phyloP scores from a whole-genome alignment of 305 asterid species.

The Plantago lanceolata region DNA sequence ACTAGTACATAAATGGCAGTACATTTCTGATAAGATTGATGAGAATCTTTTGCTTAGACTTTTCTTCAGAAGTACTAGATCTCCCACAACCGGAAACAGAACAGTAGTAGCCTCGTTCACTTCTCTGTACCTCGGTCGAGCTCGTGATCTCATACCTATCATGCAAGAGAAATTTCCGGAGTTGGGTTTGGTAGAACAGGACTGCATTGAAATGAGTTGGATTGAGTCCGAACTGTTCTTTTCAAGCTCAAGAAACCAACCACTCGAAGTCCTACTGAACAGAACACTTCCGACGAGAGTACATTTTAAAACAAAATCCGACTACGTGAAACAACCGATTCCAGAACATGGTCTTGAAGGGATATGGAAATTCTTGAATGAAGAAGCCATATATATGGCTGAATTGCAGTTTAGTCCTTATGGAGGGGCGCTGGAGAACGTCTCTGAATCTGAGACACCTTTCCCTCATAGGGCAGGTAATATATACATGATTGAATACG shows the following conservation, averaged over 20 bases:
- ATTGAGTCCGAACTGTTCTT: conserved; percentile 32
- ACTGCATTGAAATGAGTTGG: conserved; percentile 39
- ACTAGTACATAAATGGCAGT: conserved; percentile 40
- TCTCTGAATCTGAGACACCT: conserved; percentile 31
- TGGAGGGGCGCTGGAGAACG: conserved; percentile 25
- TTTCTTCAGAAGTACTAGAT: conserved; percentile 16
- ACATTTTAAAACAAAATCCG: conserved; percentile 32
- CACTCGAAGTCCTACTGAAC: conserved; percentile 27
- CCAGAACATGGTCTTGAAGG: conserved; percentile 22
- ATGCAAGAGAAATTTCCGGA: conserved; percentile 34
- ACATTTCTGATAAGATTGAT: conserved; percentile 30
- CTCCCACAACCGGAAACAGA: conserved; percentile 18
- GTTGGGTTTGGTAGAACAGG: conserved; percentile 28
- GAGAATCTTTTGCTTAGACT: conserved; percentile 27
- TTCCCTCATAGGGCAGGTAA: conserved; percentile 35
- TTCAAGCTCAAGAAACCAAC: conserved; percentile 1
- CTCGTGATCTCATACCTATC: conserved; percentile 23
- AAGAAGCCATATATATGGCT: conserved; percentile 3
- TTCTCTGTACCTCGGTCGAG: conserved; percentile 28
- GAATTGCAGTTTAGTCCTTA: conserved; percentile 29
- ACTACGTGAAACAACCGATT: conserved; percentile 26
- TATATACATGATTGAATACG: conserved; percentile 23
- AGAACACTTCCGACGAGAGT: neutral
- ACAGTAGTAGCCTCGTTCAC: conserved; percentile 31
- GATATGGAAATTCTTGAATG: conserved; percentile 28